Conservation (phyloP, 345 rosid genomes). For the Camelina neglecta region DNA sequence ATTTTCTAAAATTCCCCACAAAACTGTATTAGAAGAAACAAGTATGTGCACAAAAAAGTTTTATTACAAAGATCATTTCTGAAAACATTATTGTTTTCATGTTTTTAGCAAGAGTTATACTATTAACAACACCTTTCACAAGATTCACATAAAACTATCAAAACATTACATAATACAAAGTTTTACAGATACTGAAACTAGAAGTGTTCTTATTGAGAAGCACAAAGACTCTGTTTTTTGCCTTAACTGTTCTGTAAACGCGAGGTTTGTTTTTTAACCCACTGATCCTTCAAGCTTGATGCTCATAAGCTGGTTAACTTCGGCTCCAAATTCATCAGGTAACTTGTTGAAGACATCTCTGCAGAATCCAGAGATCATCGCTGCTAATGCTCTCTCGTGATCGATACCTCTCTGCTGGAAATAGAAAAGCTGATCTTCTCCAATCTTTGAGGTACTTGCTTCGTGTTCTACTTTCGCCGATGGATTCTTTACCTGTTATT, state of each 20-base stretch:
- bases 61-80: slow-evolving; percentile 11
- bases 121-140: slow-evolving; percentile 28
- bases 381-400: slow-evolving; percentile 96
- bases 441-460: slow-evolving; percentile 95
- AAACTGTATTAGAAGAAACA: neutral
- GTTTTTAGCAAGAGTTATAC: slow-evolving; percentile 12
- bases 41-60: neutral
- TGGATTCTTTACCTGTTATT: slow-evolving; percentile 79
- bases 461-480: slow-evolving; percentile 92
- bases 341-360: slow-evolving; percentile 87
- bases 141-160: slow-evolving; percentile 24
- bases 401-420: slow-evolving; percentile 96
- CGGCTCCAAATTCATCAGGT: slow-evolving; percentile 90
- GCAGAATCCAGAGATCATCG: slow-evolving; percentile 94
- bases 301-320: slow-evolving; percentile 92
- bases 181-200: slow-evolving; percentile 22
- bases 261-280: slow-evolving; percentile 54
- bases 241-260: neutral
- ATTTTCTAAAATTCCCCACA: neutral
- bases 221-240: neutral
- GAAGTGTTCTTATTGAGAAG: slow-evolving; percentile 5
- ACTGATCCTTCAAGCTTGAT: slow-evolving; percentile 95
- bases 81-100: slow-evolving; percentile 23
- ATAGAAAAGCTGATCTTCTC: slow-evolving; percentile 95
- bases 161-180: slow-evolving; percentile 3